Evolutionary conservation across 345 rosid species (phyloP).

Genomic region (Rhodomyrtus tomentosa): DNA sequence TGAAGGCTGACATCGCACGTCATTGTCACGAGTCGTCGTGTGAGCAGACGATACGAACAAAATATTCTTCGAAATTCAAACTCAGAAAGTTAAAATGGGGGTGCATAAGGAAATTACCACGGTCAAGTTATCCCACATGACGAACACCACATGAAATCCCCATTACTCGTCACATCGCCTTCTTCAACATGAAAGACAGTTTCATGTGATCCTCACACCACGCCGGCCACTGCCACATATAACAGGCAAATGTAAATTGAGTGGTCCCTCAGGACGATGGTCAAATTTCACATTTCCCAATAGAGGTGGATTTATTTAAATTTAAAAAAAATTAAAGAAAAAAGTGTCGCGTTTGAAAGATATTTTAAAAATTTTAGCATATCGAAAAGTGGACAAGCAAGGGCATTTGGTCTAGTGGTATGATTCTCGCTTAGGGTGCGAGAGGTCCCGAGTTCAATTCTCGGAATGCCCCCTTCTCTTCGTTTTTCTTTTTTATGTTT

Average conservation of each 20-base stretch:
- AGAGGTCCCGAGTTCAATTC: constrained; percentile 79
- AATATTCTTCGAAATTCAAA: no score
- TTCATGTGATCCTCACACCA: background rate
- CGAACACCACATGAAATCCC: background rate
- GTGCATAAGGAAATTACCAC: no score
- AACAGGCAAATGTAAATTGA: no score
- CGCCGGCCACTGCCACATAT: no score
- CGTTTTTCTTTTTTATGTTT: background rate
- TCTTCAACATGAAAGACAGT: background rate
- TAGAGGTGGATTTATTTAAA: background rate
- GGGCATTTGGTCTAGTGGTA: constrained; percentile 91
- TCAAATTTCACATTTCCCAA: background rate
- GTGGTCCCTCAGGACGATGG: background rate
- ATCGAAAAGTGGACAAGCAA: accelerated
- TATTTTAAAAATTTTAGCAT: background rate
- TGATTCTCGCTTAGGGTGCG: constrained; percentile 91
- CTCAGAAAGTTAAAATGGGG: no score
- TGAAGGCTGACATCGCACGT: background rate
- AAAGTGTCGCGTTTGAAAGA: no score
- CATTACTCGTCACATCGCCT: background rate
- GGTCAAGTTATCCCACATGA: background rate
- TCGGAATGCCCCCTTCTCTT: constrained; percentile 36
- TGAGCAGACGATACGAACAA: no score
- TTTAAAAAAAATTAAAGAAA: no score
- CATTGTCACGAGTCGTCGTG: background rate